Evolutionary conservation across 257 asterid genomes (phyloP), one percentile per base, ranked within the genome.

Genomic region (Scutellaria galericulata): DNA sequence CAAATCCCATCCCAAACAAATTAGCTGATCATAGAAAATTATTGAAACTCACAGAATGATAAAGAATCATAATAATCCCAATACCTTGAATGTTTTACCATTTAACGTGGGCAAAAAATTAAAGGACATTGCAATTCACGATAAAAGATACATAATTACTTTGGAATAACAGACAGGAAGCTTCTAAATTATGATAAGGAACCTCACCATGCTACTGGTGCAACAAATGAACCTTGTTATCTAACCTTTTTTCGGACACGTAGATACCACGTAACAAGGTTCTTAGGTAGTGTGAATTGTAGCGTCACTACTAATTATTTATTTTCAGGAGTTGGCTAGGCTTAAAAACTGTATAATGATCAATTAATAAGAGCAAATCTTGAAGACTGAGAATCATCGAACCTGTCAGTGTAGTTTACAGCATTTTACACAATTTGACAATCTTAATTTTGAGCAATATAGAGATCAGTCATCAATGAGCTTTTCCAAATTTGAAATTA

Each of bases 1-100:
- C 71, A 63, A 39, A 48, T 42, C 7, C 39, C 41, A 61, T 51
- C 70, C 11, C 54, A 63, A 39, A 48, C 5, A 61, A 63, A 24
- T 24, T 24, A 24, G 27, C 27, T 39, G 55, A 41, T 22, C 20
- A 27, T 7, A 24, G 15, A 24, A 11, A 39, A 47, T 9, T 48
- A 56, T 56, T 20, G 65, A 1, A 42, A 45, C 58, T 59, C 22
- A 46, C 20, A 14, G 48, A 37, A 71, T 46, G 2, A 15, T 46
- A 70, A 54, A 15, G n/a, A 58, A 46, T 41, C 60, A 14, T 0
- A 2, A 1, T 10, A 47, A 9, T 50, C 18, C 31, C 22, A 50
- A 10, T 12, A 74, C 3, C 20, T 15, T 31, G 13, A 8, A 45
- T 35, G 44, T 45, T 44, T 10, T 64, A 20, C 47, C 14, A n/a